Percentiles rank a stretch among this genome's conserved stretches.
Evolutionary conservation across 345 rosid genomes (phyloP).

Genomic region (Rhodamnia rubescens): DNA sequence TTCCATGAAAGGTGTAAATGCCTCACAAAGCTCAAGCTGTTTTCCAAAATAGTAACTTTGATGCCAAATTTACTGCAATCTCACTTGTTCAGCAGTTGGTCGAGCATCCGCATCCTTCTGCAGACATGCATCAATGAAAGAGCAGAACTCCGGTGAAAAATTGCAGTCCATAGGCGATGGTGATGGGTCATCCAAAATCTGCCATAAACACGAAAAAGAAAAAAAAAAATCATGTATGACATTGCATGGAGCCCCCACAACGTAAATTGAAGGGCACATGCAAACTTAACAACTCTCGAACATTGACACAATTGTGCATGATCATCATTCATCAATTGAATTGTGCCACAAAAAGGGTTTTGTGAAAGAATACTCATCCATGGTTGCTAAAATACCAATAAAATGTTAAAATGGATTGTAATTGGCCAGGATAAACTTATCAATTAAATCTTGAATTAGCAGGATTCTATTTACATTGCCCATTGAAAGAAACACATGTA

Average conservation of each 20-base stretch:
- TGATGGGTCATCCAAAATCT: conserved; percentile 96
- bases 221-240: not conserved
- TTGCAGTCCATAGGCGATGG: conserved; percentile 63
- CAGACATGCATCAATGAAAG: conserved; percentile 80
- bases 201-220: conserved; percentile 3
- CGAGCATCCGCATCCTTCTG: conserved; percentile 74
- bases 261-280: not conserved
- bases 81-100: conserved; percentile 92
- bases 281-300: not conserved
- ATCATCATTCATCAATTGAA: not conserved
- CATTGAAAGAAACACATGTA: not conserved
- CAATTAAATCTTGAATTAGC: not conserved
- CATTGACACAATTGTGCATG: not conserved
- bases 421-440: not conserved
- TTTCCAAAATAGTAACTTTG: not conserved
- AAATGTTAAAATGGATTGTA: not conserved
- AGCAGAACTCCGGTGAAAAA: conserved; percentile 81
- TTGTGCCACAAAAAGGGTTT: not conserved
- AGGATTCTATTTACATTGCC: not conserved
- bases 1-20: not conserved
- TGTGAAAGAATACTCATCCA: not conserved
- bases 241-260: not conserved
- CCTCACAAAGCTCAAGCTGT: not conserved
- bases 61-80: not conserved
- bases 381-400: not conserved